Evolutionary conservation across 2,329 filamentous ascomycete species (phyloP), one percentile per base, ranked within the genome.

Genomic region (Didymellaceae sp.): DNA sequence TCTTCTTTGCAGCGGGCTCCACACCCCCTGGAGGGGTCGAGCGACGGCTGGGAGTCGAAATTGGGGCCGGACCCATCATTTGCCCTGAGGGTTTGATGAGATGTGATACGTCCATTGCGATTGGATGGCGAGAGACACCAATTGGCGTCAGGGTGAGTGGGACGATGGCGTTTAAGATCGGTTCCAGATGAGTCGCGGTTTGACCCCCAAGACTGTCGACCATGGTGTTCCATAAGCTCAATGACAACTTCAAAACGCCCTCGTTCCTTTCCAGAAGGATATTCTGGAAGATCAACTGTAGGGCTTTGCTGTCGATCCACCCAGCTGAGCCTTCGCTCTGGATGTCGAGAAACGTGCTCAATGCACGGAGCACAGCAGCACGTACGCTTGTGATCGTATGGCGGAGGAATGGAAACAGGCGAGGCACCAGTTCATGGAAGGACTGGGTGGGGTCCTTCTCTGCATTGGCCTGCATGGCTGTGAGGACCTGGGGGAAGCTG

Each of bases 311-410:
- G 66, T 91, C 91, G 32, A 97, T 86, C 95, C 94, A 99, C 24
- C 90, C 90, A 66, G 91, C 88, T 6, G 90, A 91, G 21, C 82
- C 83, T 47, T 89, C 85, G 43, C 86, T 86, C 54, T 92, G 89
- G 17, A 99, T 86, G 59, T 90, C 88, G 62, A 96, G 84, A 74
- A 99, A 99, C 0, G 94, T 99, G 63, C 92, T 85, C 22, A 99
- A 80, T 26, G 94, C 94, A 65, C 96, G 91, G 37, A 99, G 80
- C 4, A 99, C 94, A 8, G 94, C 93, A 31, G 93, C 87, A 44
- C 94, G 89, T 39, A 99, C 94, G 47, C 90, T 96, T 1, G 91
- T 96, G 63, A 99, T 97, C 6, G 95, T 99, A 72, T 99, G 94
- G 50, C 94, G 88, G 34, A 99, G 78, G 80, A 99, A 99, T 3